These are phyloP conservation scores for Cercospora sesami DNA, from an alignment of 2,329 filamentous ascomycete genomes.

Conservation along the genomic window DNA sequence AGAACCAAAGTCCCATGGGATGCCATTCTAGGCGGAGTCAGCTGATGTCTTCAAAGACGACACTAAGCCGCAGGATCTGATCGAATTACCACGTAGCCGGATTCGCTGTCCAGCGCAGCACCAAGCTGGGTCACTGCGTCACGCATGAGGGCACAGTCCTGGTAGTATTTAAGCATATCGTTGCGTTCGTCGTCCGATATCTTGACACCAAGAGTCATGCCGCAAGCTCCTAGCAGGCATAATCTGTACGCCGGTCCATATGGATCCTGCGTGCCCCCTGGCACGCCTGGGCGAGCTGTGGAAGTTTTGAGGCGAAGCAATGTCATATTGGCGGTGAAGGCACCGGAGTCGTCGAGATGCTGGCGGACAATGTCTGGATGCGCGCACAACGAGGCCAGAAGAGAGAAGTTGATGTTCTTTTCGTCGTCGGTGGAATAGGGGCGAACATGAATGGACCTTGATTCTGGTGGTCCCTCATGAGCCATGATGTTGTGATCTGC, in stretches of 20 bases:
- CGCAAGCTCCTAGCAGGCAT: neutral
- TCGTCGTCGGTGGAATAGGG: neutral
- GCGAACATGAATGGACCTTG: neutral
- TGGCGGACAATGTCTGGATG: neutral
- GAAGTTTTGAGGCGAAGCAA: neutral
- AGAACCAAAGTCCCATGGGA: neutral
- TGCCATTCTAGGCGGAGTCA: too few species aligned
- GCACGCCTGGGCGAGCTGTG: neutral
- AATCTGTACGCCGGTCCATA: neutral
- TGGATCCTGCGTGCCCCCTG: neutral
- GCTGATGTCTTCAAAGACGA: too few species aligned
- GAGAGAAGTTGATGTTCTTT: neutral
- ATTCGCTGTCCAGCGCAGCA: neutral
- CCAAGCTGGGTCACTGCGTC: neutral
- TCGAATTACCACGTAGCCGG: neutral
- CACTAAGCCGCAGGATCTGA: too few species aligned
- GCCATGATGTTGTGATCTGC: neutral
- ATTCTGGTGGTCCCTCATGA: neutral
- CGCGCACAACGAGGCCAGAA: neutral
- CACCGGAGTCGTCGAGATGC: neutral
- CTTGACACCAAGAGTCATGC: neutral
- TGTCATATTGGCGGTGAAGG: neutral
- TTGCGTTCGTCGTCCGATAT: neutral
- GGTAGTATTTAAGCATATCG: neutral
- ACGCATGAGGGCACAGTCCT: neutral